A percentile compares a stretch with the other conserved stretches of the same genome.
Evolutionary conservation across 2,329 filamentous ascomycete genomes (phyloP).

Genomic region (Furcasterigmium sp.): DNA sequence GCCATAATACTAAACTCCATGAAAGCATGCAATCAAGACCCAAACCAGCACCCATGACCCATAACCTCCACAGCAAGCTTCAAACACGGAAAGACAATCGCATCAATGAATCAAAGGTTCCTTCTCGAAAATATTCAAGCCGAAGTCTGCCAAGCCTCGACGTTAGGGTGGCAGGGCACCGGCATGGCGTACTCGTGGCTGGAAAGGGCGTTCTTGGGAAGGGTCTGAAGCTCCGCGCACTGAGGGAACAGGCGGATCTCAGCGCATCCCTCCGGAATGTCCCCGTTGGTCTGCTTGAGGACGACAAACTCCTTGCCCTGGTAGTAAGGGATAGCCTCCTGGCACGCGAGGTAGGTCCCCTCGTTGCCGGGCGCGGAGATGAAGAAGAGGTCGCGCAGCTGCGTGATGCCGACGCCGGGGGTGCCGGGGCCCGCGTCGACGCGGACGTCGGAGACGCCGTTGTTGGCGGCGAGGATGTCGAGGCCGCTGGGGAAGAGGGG

Average conservation of each 20-base stretch:
- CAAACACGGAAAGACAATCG: too few species aligned
- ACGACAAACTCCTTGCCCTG: conserved; percentile 25
- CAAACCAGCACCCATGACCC: too few species aligned
- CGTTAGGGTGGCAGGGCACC: conserved; percentile 30
- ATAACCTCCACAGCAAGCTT: too few species aligned
- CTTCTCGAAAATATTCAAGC: background rate
- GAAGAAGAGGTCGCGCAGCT: conserved; percentile 24
- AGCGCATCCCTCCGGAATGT: conserved; percentile 31
- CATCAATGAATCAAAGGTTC: background rate
- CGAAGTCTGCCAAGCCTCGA: background rate
- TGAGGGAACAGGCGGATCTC: conserved; percentile 36
- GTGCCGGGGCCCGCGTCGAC: conserved; percentile 30
- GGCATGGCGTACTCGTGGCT: conserved; percentile 33
- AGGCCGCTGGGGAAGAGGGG: conserved; percentile 32
- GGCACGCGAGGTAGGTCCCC: conserved; percentile 36
- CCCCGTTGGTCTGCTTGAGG: conserved; percentile 26
- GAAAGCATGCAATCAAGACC: too few species aligned
- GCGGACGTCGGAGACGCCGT: conserved; percentile 20
- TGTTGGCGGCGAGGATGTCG: conserved; percentile 18
- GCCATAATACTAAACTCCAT: too few species aligned
- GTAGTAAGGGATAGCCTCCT: conserved; percentile 36
- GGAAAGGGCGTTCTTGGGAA: conserved; percentile 26
- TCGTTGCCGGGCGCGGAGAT: conserved; percentile 13
- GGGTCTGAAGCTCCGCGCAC: conserved; percentile 30
- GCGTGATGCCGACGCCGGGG: conserved; percentile 24